A percentile compares a stretch with the other conserved stretches of the same genome.
Evolutionary conservation across 2,329 filamentous ascomycete genomes (phyloP).

Genomic region (Colletotrichum cuscutae): DNA sequence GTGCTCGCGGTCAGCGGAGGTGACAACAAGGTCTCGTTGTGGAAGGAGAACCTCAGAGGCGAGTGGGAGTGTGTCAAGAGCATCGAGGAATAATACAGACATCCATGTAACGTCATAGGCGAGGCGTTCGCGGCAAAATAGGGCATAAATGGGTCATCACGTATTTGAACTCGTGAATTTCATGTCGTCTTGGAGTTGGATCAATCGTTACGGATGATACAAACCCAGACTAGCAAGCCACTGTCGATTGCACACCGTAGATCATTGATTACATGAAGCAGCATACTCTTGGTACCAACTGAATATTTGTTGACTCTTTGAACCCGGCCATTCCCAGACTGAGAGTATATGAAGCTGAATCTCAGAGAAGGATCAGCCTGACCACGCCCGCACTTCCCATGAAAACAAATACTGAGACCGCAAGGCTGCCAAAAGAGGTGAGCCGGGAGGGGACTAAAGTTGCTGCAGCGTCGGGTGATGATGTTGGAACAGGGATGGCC

Average conservation of each 20-base stretch:
- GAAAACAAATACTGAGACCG: background rate
- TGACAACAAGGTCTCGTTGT: constrained; percentile 96
- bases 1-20: constrained; percentile 92
- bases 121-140: constrained; percentile 49
- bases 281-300: background rate
- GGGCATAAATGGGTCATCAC: constrained; percentile 9
- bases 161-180: background rate
- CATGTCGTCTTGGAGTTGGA: background rate
- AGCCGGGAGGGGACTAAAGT: background rate
- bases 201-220: background rate
- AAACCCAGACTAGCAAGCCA: background rate
- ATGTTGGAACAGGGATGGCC: background rate
- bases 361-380: background rate
- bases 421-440: background rate
- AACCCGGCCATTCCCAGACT: too few relatives aligned
- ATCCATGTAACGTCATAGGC: constrained; percentile 36
- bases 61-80: constrained; percentile 98
- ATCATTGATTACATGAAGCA: background rate
- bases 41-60: constrained; percentile 97
- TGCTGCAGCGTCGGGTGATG: background rate
- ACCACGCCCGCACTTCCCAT: background rate
- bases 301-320: background rate
- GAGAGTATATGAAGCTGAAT: background rate
- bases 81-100: constrained; percentile 78
- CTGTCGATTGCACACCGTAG: background rate